Conservation (phyloP, 2,329 filamentous ascomycete species). For the Diaporthe vaccinii region DNA sequence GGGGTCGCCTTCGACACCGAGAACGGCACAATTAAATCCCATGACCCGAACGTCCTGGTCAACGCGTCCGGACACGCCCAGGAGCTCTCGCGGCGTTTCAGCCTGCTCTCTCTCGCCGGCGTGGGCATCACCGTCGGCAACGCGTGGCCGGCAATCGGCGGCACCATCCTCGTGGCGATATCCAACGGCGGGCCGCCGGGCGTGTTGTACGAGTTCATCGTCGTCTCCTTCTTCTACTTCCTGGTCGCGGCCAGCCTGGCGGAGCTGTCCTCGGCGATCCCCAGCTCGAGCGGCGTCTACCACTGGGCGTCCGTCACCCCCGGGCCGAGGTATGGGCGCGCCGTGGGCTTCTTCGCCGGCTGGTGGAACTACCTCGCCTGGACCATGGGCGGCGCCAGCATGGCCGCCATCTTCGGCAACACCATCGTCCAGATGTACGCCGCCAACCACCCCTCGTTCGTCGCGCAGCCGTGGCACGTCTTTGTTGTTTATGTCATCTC, state of each 20-base stretch:
- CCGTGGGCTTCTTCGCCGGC: slow-evolving; percentile 61
- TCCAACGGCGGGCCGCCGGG: slow-evolving; percentile 74
- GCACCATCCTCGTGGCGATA: slow-evolving; percentile 63
- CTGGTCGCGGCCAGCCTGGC: slow-evolving; percentile 70
- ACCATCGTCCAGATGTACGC: slow-evolving; percentile 60
- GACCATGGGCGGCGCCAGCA: slow-evolving; percentile 55
- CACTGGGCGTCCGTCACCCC: slow-evolving; percentile 73
- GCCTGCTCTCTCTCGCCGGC: slow-evolving; percentile 56
- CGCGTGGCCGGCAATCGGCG: slow-evolving; percentile 59
- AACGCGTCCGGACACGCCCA: slow-evolving; percentile 59
- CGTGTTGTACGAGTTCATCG: slow-evolving; percentile 72
- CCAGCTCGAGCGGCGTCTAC: slow-evolving; percentile 72
- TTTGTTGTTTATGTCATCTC: slow-evolving; percentile 57
- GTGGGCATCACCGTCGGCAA: slow-evolving; percentile 59
- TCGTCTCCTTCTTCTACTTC: slow-evolving; percentile 67
- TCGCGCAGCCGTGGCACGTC: slow-evolving; percentile 56
- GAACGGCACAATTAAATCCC: neutral
- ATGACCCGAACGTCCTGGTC: slow-evolving; percentile 42
- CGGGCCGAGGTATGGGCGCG: slow-evolving; percentile 63
- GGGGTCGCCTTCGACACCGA: slow-evolving; percentile 25
- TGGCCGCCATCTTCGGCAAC: slow-evolving; percentile 57
- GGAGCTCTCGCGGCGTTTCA: slow-evolving; percentile 55
- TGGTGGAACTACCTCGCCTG: slow-evolving; percentile 62
- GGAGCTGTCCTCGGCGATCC: slow-evolving; percentile 72
- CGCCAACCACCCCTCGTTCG: slow-evolving; percentile 55